phyloP scores from a whole-genome alignment of 768 basidiomycete species.

The Termitomyces sp. region DNA sequence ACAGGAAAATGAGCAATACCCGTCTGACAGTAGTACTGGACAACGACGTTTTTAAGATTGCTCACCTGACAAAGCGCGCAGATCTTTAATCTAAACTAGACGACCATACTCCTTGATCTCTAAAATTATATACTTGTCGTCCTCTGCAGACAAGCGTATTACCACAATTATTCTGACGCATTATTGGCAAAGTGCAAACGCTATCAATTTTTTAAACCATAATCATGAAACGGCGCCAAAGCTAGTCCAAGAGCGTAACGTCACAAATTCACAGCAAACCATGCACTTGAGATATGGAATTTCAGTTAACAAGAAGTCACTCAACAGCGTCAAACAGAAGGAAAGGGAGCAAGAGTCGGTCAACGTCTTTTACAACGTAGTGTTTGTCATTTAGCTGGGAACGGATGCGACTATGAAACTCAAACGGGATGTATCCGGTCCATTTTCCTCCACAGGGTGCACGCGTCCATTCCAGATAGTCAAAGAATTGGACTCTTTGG shows the following conservation, averaged over 20 bases:
- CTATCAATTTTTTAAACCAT: too few relatives aligned
- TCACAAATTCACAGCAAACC: neutral
- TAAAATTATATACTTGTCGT: too few relatives aligned
- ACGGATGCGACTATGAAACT: neutral
- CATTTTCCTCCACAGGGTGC: neutral
- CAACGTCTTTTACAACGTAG: constrained; percentile 1
- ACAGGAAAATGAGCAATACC: too few relatives aligned
- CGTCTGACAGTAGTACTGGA: too few relatives aligned
- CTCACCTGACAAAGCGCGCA: too few relatives aligned
- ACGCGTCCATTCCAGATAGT: constrained; percentile 6
- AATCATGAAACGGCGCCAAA: too few relatives aligned
- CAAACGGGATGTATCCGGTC: constrained; percentile 1
- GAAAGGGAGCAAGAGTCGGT: neutral
- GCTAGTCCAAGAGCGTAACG: neutral
- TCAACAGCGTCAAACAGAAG: neutral
- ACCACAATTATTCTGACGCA: too few relatives aligned
- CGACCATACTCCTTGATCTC: too few relatives aligned
- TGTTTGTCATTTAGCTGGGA: neutral
- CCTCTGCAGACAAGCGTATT: too few relatives aligned
- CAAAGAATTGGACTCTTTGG: neutral
- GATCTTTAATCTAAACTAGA: too few relatives aligned
- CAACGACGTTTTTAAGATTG: too few relatives aligned
- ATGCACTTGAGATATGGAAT: neutral
- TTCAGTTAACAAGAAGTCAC: neutral
- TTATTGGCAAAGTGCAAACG: too few relatives aligned